These are phyloP conservation scores for Vaccinium darrowii DNA, from an alignment of 148 eudicot genomes.

Conservation along the genomic window DNA sequence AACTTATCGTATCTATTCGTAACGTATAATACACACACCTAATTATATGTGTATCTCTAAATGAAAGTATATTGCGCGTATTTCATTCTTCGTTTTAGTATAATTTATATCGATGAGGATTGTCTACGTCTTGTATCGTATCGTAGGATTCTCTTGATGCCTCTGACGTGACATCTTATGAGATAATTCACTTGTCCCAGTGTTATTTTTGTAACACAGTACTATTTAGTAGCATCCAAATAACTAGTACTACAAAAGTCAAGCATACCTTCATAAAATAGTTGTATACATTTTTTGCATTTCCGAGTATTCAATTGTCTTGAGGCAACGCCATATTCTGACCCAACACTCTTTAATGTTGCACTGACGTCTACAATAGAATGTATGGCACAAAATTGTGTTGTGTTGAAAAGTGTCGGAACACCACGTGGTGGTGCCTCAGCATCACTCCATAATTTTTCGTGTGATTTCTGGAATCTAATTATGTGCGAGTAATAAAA, in stretches of 20 bases:
- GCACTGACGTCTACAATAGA: too few species aligned
- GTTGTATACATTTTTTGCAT: too few species aligned
- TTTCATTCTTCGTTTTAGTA: background rate
- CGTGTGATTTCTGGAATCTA: background rate
- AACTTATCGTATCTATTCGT: background rate
- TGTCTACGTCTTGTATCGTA: background rate
- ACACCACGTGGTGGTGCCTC: too few species aligned
- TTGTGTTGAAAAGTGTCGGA: too few species aligned
- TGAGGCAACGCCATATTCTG: too few species aligned
- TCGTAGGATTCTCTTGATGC: background rate
- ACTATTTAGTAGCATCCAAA: background rate
- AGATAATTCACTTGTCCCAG: background rate
- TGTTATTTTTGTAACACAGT: background rate
- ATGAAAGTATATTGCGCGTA: background rate
- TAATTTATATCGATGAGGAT: background rate
- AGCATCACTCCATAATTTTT: too few species aligned
- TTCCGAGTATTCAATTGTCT: too few species aligned
- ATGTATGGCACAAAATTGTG: too few species aligned
- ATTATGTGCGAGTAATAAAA: background rate
- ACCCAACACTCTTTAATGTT: too few species aligned
- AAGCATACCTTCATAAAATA: background rate
- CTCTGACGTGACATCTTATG: background rate
- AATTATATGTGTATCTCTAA: too few species aligned
- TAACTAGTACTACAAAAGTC: background rate
- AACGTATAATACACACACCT: too few species aligned